Evolutionary conservation across 2,329 filamentous ascomycete species (phyloP), one percentile per base, ranked within the genome.

Genomic region (Nothopassalora personata): DNA sequence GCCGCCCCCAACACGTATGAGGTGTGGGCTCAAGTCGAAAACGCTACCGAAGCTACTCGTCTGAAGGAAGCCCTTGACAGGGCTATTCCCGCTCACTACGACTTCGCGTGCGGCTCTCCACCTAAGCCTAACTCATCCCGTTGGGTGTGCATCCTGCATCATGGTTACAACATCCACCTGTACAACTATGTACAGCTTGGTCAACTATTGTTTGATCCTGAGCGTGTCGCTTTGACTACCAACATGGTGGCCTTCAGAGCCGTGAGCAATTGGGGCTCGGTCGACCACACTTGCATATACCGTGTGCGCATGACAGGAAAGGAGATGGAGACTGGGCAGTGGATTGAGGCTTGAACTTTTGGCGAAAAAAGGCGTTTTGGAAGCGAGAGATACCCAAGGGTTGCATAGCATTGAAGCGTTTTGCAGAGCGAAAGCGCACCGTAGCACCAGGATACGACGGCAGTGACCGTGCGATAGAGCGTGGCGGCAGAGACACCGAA

Each of bases 251-350:
- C 77, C 34, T 63, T 80, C 33, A 69, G 76, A 13, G 75, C 78
- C 4, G 64, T 65, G 10, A 70, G 66, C 53, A 81, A 79, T 60
- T 79, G 75, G 73, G 78, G 78, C 36, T 68, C 68, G 1, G 64
- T 66, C 2, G 68, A 74, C 23, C 73, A 73, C 61, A 79, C 78
- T 11, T 81, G 79, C 61, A 54, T 80, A 34, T 81, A 81, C 62
- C 72, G 78, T 11, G 61, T 80, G 31, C 69, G 77, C 23, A 67
- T 80, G 56, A 74, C 76, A 39, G 79, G 78, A 31, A 64, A 71
- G n/a, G 53, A 62, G 45, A 60, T 66, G 3, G 51, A 34, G 34
- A n/a, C 10, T 10, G n/a, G 3, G 6, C n/a, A 10, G 11, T 9
- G 47, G 23, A 8, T 13, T 34, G 11, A n/a, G n/a, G 15, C 15